Percentiles rank a stretch among this genome's conserved stretches.
phyloP scores from a whole-genome alignment of 2,329 filamentous ascomycete species.

The Aureobasidium zeae region DNA sequence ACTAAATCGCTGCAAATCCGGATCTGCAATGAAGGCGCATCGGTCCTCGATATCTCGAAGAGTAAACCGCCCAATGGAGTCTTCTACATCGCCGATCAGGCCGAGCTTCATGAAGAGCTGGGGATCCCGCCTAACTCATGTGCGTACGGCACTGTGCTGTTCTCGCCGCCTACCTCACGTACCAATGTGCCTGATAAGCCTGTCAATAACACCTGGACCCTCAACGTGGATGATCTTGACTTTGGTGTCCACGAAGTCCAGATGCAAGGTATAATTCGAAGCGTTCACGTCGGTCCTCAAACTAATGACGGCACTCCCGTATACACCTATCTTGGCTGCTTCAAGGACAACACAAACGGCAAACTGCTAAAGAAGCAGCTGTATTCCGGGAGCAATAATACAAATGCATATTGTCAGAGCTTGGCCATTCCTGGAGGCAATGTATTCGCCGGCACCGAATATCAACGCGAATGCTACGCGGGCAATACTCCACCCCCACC shows the following conservation, averaged over 20 bases:
- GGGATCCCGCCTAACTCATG: conserved; percentile 23
- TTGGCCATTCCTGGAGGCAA: conserved; percentile 19
- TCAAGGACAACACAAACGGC: conserved; percentile 25
- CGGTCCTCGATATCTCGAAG: conserved; percentile 31
- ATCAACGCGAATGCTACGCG: conserved; percentile 28
- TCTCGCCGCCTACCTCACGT: conserved; percentile 21
- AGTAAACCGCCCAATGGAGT: conserved; percentile 29
- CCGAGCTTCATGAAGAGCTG: conserved; percentile 25
- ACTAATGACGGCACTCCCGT: neutral
- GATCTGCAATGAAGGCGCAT: conserved; percentile 33
- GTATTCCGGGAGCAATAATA: conserved; percentile 28
- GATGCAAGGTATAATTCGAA: conserved; percentile 28
- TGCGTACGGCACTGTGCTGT: conserved; percentile 24
- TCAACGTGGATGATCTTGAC: conserved; percentile 35
- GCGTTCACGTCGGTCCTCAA: conserved; percentile 27
- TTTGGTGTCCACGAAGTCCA: conserved; percentile 33
- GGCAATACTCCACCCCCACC: conserved; percentile 2
- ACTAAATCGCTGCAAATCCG: conserved; percentile 29
- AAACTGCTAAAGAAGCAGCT: conserved; percentile 26
- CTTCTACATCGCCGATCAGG: conserved; percentile 18
- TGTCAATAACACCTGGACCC: conserved; percentile 29
- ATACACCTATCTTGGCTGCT: conserved; percentile 31
- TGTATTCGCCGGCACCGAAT: conserved; percentile 32
- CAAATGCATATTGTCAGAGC: neutral
- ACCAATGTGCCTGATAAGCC: conserved; percentile 22